Evolutionary conservation across 148 eudicot genomes (phyloP), one percentile per base, ranked within the genome.

Genomic region (Cornus suecica): DNA sequence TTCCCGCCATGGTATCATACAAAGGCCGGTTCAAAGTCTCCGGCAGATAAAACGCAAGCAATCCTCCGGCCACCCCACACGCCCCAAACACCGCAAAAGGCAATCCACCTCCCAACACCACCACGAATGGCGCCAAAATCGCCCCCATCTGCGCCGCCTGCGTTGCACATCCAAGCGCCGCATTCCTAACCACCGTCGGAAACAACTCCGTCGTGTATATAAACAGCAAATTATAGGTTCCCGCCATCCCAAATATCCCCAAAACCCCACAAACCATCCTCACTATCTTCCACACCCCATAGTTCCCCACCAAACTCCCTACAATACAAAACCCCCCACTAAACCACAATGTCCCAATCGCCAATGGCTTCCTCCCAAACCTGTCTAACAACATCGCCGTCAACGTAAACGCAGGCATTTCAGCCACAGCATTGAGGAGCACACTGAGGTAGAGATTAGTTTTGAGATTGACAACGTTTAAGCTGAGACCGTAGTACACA

Each of bases 111-210:
- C 96, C 96, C 76, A 84, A 62, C 22, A 94, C 94, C 81, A 94
- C 98, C 74, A 94, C 87, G 54, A 92, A 77, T 2, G 98, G 98
- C 16, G 98, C 89, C 74, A 94, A 56, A 1, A 94, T 94, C 0
- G 98, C 98, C 0, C 98, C 98, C 84, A 89, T 79, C 22, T 94
- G 98, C 1, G 84, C 84, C 8, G 96, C 98, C 65, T 94, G 98
- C n/a, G 97, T 86, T 0, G 93, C 86, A 13, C 94, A 86, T 13
- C 98, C 98, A 25, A 94, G 79, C 0, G 97, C 97, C 0, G 96
- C 96, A 5, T 89, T 94, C 63, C 98, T 89, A 30, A 94, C 98
- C 69, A 92, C 97, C 2, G 98, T 94, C 10, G 97, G 98, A 56
- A 94, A 94, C 78, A 94, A 77, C 87, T 94, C 98, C 51, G 86